Base-by-base conservation (phyloP, 1,139 yeast species). In the Lodderomyces theae region DNA sequence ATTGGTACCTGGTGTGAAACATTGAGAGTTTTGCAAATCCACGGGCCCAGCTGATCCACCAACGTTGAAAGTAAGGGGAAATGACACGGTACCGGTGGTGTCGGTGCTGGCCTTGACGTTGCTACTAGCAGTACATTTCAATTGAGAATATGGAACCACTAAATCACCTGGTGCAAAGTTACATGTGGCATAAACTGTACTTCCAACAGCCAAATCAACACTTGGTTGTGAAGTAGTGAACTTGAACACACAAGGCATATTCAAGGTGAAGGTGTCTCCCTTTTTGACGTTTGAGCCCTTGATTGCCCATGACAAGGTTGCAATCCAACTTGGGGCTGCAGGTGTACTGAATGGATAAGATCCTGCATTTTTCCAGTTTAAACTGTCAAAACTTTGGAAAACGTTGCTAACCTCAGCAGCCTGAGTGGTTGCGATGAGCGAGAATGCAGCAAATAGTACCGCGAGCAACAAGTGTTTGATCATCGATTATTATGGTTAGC, bases 191-290 rank as follows among this genome's bases (percentile, higher is more conserved):
- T 50, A 61, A 1, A 43, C 37, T 1, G 39, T 43, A 3, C 49
- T 38, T 10, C 53, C 52, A 0, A 50, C 64, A 6, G 36, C 32
- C 34, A 64, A 53, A 15, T 43, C 34, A 4, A 62, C 37, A 3
- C 51, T 29, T 5, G 44, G 5, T 15, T 50, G 29, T 5, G 49
- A 21, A 4, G 61, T 36, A 5, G 66, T 58, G 38, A 63, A 61
- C 41, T 60, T 61, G 44, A 53, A 64, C 3, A 60, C 69, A 50
- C 64, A 55, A 4, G 67, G 67, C 48, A 65, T 45, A 15, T 40
- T 41, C 38, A 65, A 57, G 1, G 58, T 50, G 48, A 65, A 64
- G 6, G 69, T 63, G 43, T 65, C 70, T 12, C 68, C 67, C 0
- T 65, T 42, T 2, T 40, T 26, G 2, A 56, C 52, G 1, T 48